phyloP scores from a whole-genome alignment of 805 yeast genomes.

The Candida tallmaniae region DNA sequence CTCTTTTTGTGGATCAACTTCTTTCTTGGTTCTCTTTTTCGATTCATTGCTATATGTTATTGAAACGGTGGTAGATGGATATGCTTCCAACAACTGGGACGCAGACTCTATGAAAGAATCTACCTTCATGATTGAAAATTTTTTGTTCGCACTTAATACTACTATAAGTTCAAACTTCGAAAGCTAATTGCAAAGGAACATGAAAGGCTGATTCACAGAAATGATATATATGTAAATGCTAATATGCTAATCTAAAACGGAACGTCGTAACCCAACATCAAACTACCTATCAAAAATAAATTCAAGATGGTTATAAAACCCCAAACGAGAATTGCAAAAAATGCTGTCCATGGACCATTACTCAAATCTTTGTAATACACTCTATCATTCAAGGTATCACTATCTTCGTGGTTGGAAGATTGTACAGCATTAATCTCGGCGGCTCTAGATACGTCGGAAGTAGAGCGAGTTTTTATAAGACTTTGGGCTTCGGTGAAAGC shows the following conservation, averaged over 20 bases:
- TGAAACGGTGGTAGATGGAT: conserved; percentile 31
- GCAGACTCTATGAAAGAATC: conserved; percentile 12
- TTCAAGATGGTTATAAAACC: conserved; percentile 66
- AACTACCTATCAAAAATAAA: conserved; percentile 54
- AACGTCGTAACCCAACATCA: conserved; percentile 25
- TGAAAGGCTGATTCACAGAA: too few species aligned
- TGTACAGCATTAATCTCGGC: background rate
- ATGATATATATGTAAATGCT: too few species aligned
- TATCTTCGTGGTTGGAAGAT: background rate
- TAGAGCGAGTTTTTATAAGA: background rate
- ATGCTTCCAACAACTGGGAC: conserved; percentile 29
- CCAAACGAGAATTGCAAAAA: conserved; percentile 61
- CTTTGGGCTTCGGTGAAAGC: background rate
- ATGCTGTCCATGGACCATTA: conserved; percentile 53
- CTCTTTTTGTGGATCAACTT: conserved; percentile 10
- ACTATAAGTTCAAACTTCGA: too few species aligned
- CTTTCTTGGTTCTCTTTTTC: conserved; percentile 19
- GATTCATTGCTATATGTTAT: conserved; percentile 31
- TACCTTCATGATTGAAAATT: conserved; percentile 2
- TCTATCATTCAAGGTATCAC: background rate
- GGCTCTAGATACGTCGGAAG: background rate
- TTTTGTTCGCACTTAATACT: background rate
- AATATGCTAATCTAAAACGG: conserved; percentile 18
- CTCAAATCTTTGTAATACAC: conserved; percentile 60
- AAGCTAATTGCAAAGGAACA: too few species aligned